Conservation (phyloP, 116 monocot genomes). For the Iris pallida region DNA sequence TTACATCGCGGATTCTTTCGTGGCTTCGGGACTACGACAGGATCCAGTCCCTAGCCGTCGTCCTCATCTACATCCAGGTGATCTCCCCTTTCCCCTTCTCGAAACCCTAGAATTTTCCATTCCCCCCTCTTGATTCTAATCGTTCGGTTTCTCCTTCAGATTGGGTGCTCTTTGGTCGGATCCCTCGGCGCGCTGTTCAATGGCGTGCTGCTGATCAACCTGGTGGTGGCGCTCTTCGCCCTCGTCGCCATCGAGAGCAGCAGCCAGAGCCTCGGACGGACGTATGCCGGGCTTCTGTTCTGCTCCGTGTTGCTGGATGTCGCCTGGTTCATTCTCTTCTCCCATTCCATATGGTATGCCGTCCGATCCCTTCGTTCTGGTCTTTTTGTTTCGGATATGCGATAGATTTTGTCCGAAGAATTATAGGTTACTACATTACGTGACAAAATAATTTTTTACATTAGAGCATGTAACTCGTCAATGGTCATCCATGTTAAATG, state of each 20-base stretch:
- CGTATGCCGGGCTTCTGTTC: slow-evolving; percentile 77
- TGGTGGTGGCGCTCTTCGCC: slow-evolving; percentile 76
- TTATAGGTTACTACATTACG: too few relatives aligned
- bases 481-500: too few relatives aligned
- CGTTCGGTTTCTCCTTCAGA: slow-evolving; percentile 25
- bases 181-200: slow-evolving; percentile 79
- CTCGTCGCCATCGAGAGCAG: slow-evolving; percentile 89
- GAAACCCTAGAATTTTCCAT: too few relatives aligned
- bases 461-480: too few relatives aligned
- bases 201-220: slow-evolving; percentile 77
- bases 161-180: slow-evolving; percentile 84
- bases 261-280: slow-evolving; percentile 78
- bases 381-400: too few relatives aligned
- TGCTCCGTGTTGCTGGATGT: slow-evolving; percentile 75
- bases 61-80: slow-evolving; percentile 80
- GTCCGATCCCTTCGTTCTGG: too few relatives aligned
- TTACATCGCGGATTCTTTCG: slow-evolving; percentile 41
- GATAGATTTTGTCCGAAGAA: too few relatives aligned
- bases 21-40: slow-evolving; percentile 72
- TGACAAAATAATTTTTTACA: too few relatives aligned
- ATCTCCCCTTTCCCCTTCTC: not conserved
- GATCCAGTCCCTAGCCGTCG: slow-evolving; percentile 49
- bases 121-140: not conserved
- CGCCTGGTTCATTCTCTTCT: slow-evolving; percentile 78
- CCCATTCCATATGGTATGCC: slow-evolving; percentile 64